Evolutionary conservation across 1,139 yeast genomes (phyloP).

Genomic region (Pichia kudriavzevii): DNA sequence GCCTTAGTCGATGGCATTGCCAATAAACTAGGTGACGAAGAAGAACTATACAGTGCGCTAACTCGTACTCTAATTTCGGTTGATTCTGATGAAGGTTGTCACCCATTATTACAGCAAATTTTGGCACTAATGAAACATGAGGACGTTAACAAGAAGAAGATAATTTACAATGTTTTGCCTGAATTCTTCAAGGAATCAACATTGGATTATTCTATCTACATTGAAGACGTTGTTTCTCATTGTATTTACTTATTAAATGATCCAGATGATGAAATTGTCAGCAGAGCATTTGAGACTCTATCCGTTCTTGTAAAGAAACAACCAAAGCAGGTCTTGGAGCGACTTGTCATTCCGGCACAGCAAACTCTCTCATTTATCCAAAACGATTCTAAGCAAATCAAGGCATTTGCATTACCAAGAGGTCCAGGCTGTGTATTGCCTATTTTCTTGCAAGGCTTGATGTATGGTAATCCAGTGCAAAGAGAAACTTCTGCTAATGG

Average conservation of each 20-base stretch:
- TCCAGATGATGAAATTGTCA: slow-evolving; percentile 53
- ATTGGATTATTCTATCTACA: slow-evolving; percentile 67
- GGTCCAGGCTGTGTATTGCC: slow-evolving; percentile 90
- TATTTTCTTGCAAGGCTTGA: slow-evolving; percentile 86
- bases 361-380: slow-evolving; percentile 68
- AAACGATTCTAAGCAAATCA: slow-evolving; percentile 53
- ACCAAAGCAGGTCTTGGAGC: slow-evolving; percentile 68
- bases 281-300: slow-evolving; percentile 63
- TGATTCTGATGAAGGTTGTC: slow-evolving; percentile 73
- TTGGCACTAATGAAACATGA: slow-evolving; percentile 72
- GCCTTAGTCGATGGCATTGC: slow-evolving; percentile 61
- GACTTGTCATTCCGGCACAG: slow-evolving; percentile 68
- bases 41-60: slow-evolving; percentile 43
- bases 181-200: slow-evolving; percentile 58
- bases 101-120: slow-evolving; percentile 77
- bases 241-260: slow-evolving; percentile 73
- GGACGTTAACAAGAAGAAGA: slow-evolving; percentile 56
- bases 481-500: slow-evolving; percentile 84
- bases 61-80: slow-evolving; percentile 67
- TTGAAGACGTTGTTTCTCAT: slow-evolving; percentile 66
- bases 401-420: slow-evolving; percentile 72
- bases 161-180: slow-evolving; percentile 63
- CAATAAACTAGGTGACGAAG: slow-evolving; percentile 34
- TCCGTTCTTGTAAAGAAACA: slow-evolving; percentile 61
- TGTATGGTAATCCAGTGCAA: slow-evolving; percentile 84